These are phyloP conservation scores for Aspergillus affinis DNA, from an alignment of 495 filamentous ascomycete species.

Conservation along the genomic window DNA sequence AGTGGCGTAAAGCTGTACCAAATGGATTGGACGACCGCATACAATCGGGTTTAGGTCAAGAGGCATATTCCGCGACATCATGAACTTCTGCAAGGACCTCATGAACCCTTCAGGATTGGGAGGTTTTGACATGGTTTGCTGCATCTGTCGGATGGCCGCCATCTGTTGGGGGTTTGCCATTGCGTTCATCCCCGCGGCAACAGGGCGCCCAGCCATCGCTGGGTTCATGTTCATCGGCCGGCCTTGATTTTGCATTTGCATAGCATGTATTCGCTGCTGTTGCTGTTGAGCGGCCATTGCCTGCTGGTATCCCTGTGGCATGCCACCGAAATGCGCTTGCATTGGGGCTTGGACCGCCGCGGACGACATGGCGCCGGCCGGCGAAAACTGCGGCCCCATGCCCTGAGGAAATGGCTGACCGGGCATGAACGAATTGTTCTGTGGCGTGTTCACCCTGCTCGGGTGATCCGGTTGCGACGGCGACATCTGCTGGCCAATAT, in stretches of 20 bases:
- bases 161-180: slow-evolving; percentile 49
- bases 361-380: slow-evolving; percentile 37
- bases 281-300: slow-evolving; percentile 50
- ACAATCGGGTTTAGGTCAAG: slow-evolving; percentile 71
- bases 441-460: slow-evolving; percentile 71
- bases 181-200: slow-evolving; percentile 41
- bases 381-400: slow-evolving; percentile 59
- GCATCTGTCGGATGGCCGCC: slow-evolving; percentile 51
- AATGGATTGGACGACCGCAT: slow-evolving; percentile 65
- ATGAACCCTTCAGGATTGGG: slow-evolving; percentile 69
- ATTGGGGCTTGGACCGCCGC: slow-evolving; percentile 34
- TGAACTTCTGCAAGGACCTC: slow-evolving; percentile 69
- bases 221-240: slow-evolving; percentile 65
- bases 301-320: slow-evolving; percentile 52
- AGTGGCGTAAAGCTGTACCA: slow-evolving; percentile 71
- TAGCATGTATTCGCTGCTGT: slow-evolving; percentile 52
- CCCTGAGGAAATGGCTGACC: slow-evolving; percentile 56
- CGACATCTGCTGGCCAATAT: slow-evolving; percentile 74
- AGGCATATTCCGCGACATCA: slow-evolving; percentile 64
- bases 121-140: slow-evolving; percentile 63
- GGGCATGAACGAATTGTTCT: slow-evolving; percentile 64
- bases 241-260: slow-evolving; percentile 59
- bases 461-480: slow-evolving; percentile 76
- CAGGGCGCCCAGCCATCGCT: slow-evolving; percentile 42
- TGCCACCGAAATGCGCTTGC: slow-evolving; percentile 43